Percentiles rank a stretch among this genome's conserved stretches.
These are phyloP conservation scores for Trypanosoma caninum DNA, from an alignment of 208 protist genomes.

Conservation along the genomic window DNA sequence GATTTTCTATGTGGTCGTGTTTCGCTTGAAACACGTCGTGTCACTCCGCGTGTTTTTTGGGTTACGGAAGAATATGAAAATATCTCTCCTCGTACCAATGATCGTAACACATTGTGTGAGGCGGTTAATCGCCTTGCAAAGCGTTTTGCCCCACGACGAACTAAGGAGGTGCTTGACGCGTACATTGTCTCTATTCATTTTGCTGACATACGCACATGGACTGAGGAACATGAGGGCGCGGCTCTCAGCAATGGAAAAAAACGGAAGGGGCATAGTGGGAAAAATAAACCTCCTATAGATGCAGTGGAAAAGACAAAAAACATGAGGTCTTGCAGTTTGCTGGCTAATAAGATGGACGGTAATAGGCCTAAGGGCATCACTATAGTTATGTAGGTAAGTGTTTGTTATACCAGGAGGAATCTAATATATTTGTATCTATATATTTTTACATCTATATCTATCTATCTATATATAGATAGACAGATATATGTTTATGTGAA, in stretches of 20 bases:
- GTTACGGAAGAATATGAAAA: conserved; percentile 17
- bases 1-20: conserved; percentile 29
- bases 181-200: conserved; percentile 23
- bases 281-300: neutral
- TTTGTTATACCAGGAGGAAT: too few species aligned
- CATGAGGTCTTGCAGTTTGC: neutral
- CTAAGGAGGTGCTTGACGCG: conserved; percentile 4
- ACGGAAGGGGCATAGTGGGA: neutral
- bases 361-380: conserved; percentile 10
- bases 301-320: conserved; percentile 8
- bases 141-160: conserved; percentile 23
- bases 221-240: neutral
- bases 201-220: conserved; percentile 19
- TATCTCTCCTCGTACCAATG: conserved; percentile 14
- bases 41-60: conserved; percentile 15
- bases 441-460: neutral
- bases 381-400: conserved; percentile 9
- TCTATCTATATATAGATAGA: conserved; percentile 1
- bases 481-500: neutral
- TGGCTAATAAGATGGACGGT: neutral
- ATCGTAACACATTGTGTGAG: conserved; percentile 16
- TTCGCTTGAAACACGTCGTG: conserved; percentile 22
- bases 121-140: conserved; percentile 4
- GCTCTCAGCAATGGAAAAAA: neutral
- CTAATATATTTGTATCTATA: too few species aligned